Evolutionary conservation across 2,329 filamentous ascomycete species (phyloP).

Genomic region (Sporothrix pallida): DNA sequence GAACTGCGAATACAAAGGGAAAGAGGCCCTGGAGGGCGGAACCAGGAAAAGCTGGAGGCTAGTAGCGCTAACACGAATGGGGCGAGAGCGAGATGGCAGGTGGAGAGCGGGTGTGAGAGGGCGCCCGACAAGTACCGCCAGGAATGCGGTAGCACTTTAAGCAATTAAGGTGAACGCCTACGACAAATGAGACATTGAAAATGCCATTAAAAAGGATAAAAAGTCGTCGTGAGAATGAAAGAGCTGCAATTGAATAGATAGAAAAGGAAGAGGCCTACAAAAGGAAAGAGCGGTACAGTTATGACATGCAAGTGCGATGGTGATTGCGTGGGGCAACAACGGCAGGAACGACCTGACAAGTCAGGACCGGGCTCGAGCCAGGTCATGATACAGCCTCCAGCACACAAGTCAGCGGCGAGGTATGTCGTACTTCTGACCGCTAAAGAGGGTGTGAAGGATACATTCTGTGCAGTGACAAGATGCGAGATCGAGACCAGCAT

Average conservation of each 20-base stretch:
- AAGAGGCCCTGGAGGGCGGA: constrained; percentile 6
- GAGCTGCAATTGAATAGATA: too few relatives aligned
- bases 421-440: background rate
- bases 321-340: constrained; percentile 1
- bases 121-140: constrained; percentile 1
- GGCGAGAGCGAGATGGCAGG: constrained; percentile 23
- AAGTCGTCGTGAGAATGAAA: too few relatives aligned
- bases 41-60: constrained; percentile 31
- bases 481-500: background rate
- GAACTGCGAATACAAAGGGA: constrained; percentile 9
- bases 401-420: background rate
- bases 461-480: background rate
- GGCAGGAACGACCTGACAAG: constrained; percentile 17
- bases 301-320: constrained; percentile 2
- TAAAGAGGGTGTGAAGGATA: constrained; percentile 2
- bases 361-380: background rate
- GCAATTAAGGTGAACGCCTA: background rate
- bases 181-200: background rate
- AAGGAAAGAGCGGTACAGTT: background rate
- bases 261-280: background rate
- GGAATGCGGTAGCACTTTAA: constrained; percentile 18
- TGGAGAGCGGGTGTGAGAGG: constrained; percentile 19
- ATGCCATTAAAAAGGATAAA: background rate
- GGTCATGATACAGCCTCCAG: background rate
- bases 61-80: constrained; percentile 30